Base-by-base conservation (phyloP, 2,329 filamentous ascomycete genomes). In the Saccharata proteae region DNA sequence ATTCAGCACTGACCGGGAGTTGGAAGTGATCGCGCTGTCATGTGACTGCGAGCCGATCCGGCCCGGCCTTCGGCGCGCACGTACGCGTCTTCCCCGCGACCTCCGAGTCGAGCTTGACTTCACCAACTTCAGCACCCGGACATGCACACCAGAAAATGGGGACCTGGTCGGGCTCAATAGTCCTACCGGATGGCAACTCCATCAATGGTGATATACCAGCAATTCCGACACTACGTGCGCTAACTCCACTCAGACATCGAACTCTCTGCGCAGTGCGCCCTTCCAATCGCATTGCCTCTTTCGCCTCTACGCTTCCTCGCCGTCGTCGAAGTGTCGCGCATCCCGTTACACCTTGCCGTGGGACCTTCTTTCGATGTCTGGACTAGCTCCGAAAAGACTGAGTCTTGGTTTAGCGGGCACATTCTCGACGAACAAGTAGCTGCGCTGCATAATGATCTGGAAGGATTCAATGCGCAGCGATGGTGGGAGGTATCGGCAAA, bases 281-380 rank as follows among this genome's bases (percentile, higher is more conserved):
- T 44, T 15, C 34, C 38, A 6, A 32, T 43, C 16, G 16, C 29
- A 17, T 32, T 51, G 22, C 35, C 38, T 8, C 28, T 42, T 2
- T 27, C 41, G 6, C 14, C 38, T 5, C 37, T 57, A 5, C 47
- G 43, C 37, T 62, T 58, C 37, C 47, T 60, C 4, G 47, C 55
- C 5, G 43, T 53, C 16, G 60, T 64, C 20, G 51, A 61, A 11
- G 51, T 50, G 4, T 40, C 49, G 2, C 48, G 43, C 4, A 51
- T 64, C 16, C 61, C 61, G 0, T 34, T 64, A 5, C 54, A 57
- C 20, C 45, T 63, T 3, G 44, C 54, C 16, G 43, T 47, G 15
- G 57, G 59, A 2, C 48, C 54, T 3, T 52, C 47, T 19, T 38
- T 55, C 6, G 46, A 57, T 31, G 57, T 63, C 2, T 56, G 46